Base-by-base conservation (phyloP, 805 yeast species). In the Metschnikowia anglica region DNA sequence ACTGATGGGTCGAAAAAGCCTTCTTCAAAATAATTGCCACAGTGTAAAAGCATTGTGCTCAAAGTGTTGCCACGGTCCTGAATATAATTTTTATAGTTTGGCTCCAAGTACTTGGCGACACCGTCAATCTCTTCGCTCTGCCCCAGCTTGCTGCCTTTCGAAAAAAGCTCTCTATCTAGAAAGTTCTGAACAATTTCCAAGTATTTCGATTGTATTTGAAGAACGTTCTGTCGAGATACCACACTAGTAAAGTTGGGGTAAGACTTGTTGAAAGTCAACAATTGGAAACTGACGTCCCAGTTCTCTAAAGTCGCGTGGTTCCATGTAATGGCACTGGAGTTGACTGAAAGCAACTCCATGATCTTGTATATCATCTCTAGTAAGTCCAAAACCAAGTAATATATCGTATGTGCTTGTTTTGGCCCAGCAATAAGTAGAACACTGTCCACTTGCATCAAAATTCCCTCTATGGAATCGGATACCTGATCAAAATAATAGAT, bases 401-500 rank as follows among this genome's bases (percentile, higher is more conserved):
- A 55, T 10, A 51, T 51, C 36, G 45, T 44, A 45, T 18, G 51
- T 10, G 46, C 47, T 12, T 24, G 21, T 29, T 43, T 37, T 15
- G 37, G 41, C 23, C 36, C 41, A 11, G 47, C 26, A 4, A 48
- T 38, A 13, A 36, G 41, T 47, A 66, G 39, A 33, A 56, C 52
- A 43, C 66, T 51, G 55, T 72, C 70, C 41, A 66, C 63, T 44
- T 70, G 76, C 15, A 73, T 52, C 31, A 82, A 63, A 12, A 89
- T 68, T 45, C 85, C 95, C 21, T 79, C 76, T 15, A 89, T 68
- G 69, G 91, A 83, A 59, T 90, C 97, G 12, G 83, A 75, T 4
- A 85, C 79, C 61, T 93, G 99, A 52, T 88, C 95, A 46, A 82
- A 82, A 60, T 91, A 91, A 55, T 89, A 89, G 10, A 82, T 76